Conservation (phyloP, 2,329 filamentous ascomycete genomes). For the Alternaria consortialis region DNA sequence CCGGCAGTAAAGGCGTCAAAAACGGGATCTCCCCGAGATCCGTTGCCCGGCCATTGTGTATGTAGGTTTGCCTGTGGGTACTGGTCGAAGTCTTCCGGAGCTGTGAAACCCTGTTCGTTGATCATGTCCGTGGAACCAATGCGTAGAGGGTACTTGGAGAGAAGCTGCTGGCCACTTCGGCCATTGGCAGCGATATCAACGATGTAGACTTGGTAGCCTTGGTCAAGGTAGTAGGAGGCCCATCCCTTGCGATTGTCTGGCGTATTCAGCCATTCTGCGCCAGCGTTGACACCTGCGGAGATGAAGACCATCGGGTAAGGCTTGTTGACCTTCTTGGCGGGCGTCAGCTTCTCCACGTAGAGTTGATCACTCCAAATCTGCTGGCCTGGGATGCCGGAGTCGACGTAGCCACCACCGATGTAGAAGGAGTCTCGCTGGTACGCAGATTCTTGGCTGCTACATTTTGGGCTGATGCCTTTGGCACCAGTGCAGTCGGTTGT, state of each 20-base stretch:
- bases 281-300: constrained; percentile 30
- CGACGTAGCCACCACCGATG: constrained; percentile 35
- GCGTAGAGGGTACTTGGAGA: constrained; percentile 16
- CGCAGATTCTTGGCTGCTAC: constrained; percentile 30
- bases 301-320: constrained; percentile 36
- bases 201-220: constrained; percentile 35
- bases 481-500: constrained; percentile 22
- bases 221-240: constrained; percentile 30
- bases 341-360: constrained; percentile 36
- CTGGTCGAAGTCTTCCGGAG: constrained; percentile 19
- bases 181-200: constrained; percentile 26
- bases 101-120: constrained; percentile 26
- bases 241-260: constrained; percentile 29
- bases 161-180: constrained; percentile 14
- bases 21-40: constrained; percentile 24
- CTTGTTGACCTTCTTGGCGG: constrained; percentile 17
- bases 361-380: constrained; percentile 28
- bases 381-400: constrained; percentile 29
- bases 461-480: constrained; percentile 28
- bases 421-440: constrained; percentile 37
- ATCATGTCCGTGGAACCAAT: constrained; percentile 23
- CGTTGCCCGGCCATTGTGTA: constrained; percentile 34
- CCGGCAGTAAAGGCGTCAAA: constrained; percentile 31
- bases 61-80: constrained; percentile 26
- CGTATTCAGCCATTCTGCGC: constrained; percentile 28